Base-by-base conservation (phyloP, 129 eudicot genomes). In the Flaveria robusta region DNA sequence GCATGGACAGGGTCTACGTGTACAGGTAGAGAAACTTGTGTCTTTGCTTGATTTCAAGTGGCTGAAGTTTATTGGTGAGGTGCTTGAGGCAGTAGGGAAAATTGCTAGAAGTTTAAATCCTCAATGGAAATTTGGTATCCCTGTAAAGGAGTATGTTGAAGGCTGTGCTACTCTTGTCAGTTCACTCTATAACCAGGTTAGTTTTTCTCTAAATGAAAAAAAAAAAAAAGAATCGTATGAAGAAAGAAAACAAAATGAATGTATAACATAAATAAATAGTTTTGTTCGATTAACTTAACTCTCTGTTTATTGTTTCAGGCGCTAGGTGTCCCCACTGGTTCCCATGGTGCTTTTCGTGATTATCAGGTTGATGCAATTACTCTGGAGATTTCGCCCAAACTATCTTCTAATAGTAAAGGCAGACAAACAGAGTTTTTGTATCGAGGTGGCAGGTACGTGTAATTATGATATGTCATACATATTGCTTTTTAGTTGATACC, bases 311-410 rank as follows among this genome's bases (percentile, higher is more conserved):
- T 20, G 46, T 72, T 68, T 81, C 68, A 95, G 99, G 99, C 97
- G 23, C 79, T 95, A 63, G 99, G 99, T 72, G 80, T 95, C 81
- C 99, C 99, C 42, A 95, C 97, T 15, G 99, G 99, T 74, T 84
- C 97, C 54, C 99, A 95, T 83, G 99, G 96, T 31, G 97, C 97
- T 81, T 95, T 95, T 51, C 97, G 97, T 58, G 97, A 95, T 89
- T 95, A 95, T 87, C 99, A 95, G 79, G 87, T 95, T 83, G 99
- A 95, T 82, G 96, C 99, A 19, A 83, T 95, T 51, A 95, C 99
- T 37, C 72, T 95, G 88, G 91, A 85, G 79, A 77, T 94, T 71
- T 89, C 91, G 73, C 83, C 89, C 20, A 87, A 62, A 77, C 60
- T 70, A 15, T 81, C 86, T 51, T 79, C 83, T 11, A 81, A 70